Evolutionary conservation across 352 stramenopile genomes (phyloP).

Genomic region (Peronosclerospora sorghi): DNA sequence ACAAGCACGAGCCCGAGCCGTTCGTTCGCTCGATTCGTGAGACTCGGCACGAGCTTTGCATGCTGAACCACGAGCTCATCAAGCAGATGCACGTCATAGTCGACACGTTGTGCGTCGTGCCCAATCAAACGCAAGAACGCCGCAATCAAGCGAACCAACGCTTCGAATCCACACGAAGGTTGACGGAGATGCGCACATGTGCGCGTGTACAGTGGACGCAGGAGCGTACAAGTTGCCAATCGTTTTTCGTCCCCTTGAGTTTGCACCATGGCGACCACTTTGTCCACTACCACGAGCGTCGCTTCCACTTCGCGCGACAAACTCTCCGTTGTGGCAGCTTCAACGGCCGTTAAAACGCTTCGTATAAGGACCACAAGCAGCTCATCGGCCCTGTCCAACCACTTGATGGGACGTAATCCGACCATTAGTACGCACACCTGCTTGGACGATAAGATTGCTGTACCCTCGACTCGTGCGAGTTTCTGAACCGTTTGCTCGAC

Average conservation of each 20-base stretch:
- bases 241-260: slow-evolving; percentile 6
- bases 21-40: slow-evolving; percentile 12
- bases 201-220: slow-evolving; percentile 15
- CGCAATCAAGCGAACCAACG: slow-evolving; percentile 25
- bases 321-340: neutral
- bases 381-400: neutral
- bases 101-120: too few relatives aligned
- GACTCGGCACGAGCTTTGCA: slow-evolving; percentile 16
- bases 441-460: slow-evolving; percentile 18
- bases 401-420: slow-evolving; percentile 11
- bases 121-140: too few relatives aligned
- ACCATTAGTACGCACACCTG: slow-evolving; percentile 29
- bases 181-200: slow-evolving; percentile 9
- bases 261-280: slow-evolving; percentile 6
- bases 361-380: slow-evolving; percentile 16
- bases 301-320: slow-evolving; percentile 2
- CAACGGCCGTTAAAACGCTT: slow-evolving; percentile 9
- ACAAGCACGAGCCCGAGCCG: slow-evolving; percentile 21
- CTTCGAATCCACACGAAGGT: slow-evolving; percentile 6
- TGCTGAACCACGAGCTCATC: slow-evolving; percentile 21
- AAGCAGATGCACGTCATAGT: slow-evolving; percentile 17
- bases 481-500: slow-evolving; percentile 15
- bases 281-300: slow-evolving; percentile 14
- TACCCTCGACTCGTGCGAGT: slow-evolving; percentile 10
- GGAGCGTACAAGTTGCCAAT: slow-evolving; percentile 5